Evolutionary conservation across 257 asterid species (phyloP), one percentile per base, ranked within the genome.

Genomic region (Osmanthus fragrans): DNA sequence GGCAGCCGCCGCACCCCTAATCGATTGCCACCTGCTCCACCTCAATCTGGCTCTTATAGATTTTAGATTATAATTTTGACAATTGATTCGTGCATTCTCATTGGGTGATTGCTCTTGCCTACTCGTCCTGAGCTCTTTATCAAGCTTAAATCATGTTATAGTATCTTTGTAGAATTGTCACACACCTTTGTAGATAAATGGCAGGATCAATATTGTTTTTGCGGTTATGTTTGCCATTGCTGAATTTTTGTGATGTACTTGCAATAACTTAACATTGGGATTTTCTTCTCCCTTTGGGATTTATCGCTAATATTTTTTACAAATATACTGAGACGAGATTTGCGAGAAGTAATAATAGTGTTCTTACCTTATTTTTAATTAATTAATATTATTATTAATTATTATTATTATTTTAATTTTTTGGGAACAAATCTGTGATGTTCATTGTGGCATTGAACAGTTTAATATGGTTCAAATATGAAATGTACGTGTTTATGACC

Each of bases 1-100:
- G 87, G 91, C 65, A 82, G 95, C 82, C 99, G 97, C 13, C 90
- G 96, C 74, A 94, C 99, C 32, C 99, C 99, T 23, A 91, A 77
- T 79, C 89, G 99, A 18, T 75, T 92, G 87, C 97, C 99, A 47
- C 99, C 97, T 73, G 96, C 97, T 51, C 98, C 99, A 36, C 98
- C 99, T 0, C 63, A 87, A 10, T 83, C 96, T 39, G 92, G 94
- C 80, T 91, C 97, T 32, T 88, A 83, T 84, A 90, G 92, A 78
- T 91, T 86, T 81, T 93, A 93, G 90, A 81, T 76, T 79, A 84
- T 69, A 79, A 71, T 81, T 77, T 83, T 80, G 84, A 81, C 73
- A 37, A 70, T 81, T 80, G 86, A 88, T 87, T 85, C 88, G 72
- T 86, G 87, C 80, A 88, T 90, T 92, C 86, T 84, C 89, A 82